Evolutionary conservation across 768 basidiomycete genomes (phyloP), one percentile per base, ranked within the genome.

Genomic region (Russula vinacea): DNA sequence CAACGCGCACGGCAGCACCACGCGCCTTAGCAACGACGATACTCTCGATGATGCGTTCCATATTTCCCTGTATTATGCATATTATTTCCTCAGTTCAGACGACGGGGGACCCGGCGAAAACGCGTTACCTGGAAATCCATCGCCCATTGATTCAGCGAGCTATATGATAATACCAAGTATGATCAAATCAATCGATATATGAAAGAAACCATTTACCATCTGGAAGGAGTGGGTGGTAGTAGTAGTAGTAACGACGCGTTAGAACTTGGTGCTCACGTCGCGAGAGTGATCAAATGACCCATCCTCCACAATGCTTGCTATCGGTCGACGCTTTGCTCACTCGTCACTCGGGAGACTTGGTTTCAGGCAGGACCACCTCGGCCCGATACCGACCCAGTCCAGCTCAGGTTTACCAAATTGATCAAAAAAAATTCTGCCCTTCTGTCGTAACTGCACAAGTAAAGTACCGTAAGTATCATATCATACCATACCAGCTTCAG

Each of bases 61-160:
- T 84, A 73, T 98, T 99, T 32, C 97, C 97, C 92, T 97, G 53
- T 49, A 29, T 29, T 29, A 29, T 29, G n/a, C n/a, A 2, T 29
- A 29, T 29, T 29, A 29, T 29, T 29, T 29, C 29, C 29, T 29
- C 29, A 5, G 29, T 29, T n/a, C 1, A 11, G 7, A 1, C 22
- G 22, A 24, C 1, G 35, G 35, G 35, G 6, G 35, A 35, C n/a
- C n/a, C n/a, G n/a, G 35, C 29, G 5, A 5, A 29, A 10, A 35
- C 35, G 35, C 35, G 35, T 35, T 71, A 89, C 94, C 73, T 95
- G 86, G 66, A 98, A 98, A 74, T 98, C 96, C 44, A 98, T 77
- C 8, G 97, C 91, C 94, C 96, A 98, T 76, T 99, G 96, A 71
- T 98, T 96, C 33, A 99, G 79, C 17, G 94, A 94, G 73, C 94